A percentile compares a stretch with the other conserved stretches of the same genome.
These are phyloP conservation scores for Aspergillus neotritici DNA, from an alignment of 2,329 filamentous ascomycete species.

Conservation along the genomic window DNA sequence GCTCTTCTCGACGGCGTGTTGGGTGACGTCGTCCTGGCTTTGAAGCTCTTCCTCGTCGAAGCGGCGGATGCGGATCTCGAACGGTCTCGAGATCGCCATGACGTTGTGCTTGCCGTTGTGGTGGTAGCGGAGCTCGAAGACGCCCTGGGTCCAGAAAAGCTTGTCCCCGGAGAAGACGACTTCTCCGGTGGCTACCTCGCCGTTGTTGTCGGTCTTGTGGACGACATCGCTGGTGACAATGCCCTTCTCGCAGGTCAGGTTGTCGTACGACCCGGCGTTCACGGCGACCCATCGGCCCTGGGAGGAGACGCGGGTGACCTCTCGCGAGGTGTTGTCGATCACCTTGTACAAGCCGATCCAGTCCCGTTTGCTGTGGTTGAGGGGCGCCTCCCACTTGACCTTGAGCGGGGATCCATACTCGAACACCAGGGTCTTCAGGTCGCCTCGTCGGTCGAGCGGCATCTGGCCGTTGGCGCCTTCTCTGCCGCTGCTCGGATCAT, in stretches of 20 bases:
- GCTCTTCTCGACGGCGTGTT: slow-evolving; percentile 66
- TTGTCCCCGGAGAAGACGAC: slow-evolving; percentile 87
- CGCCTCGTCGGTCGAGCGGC: slow-evolving; percentile 54
- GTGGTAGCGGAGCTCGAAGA: slow-evolving; percentile 96
- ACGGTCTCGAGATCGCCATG: slow-evolving; percentile 88
- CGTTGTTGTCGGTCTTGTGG: slow-evolving; percentile 44
- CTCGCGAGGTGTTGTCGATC: slow-evolving; percentile 81
- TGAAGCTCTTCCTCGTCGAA: slow-evolving; percentile 73
- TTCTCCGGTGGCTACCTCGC: slow-evolving; percentile 67
- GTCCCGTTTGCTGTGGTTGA: slow-evolving; percentile 81
- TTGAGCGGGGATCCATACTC: slow-evolving; percentile 87
- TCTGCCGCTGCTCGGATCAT: slow-evolving; percentile 62
- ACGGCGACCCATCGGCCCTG: slow-evolving; percentile 86
- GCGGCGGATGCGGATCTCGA: slow-evolving; percentile 77
- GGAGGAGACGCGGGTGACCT: slow-evolving; percentile 76
- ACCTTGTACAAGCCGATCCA: slow-evolving; percentile 98
- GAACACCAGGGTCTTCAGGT: slow-evolving; percentile 69
- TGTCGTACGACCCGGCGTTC: slow-evolving; percentile 69
- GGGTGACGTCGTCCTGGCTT: slow-evolving; percentile 53
- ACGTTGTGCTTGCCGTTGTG: slow-evolving; percentile 88
- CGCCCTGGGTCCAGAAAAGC: slow-evolving; percentile 93
- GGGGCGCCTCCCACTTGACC: slow-evolving; percentile 84
- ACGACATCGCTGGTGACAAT: slow-evolving; percentile 65
- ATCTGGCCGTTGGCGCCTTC: slow-evolving; percentile 66
- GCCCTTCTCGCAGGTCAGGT: slow-evolving; percentile 66